Percentiles rank a stretch among this genome's conserved stretches.
Evolutionary conservation across 2,329 filamentous ascomycete species (phyloP).

Genomic region (Cytospora piceicola): DNA sequence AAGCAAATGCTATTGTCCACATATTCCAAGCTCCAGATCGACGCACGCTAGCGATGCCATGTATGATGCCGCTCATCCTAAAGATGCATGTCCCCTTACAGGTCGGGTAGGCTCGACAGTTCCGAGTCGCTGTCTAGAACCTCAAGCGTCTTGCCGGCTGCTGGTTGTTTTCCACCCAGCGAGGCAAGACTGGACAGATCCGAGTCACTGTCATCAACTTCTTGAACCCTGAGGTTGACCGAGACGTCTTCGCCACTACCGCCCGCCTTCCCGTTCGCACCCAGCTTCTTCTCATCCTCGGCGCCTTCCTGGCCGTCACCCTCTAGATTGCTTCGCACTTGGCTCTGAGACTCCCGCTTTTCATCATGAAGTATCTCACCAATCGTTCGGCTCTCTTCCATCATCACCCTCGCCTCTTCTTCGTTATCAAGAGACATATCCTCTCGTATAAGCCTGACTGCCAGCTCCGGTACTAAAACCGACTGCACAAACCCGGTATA

Average conservation of each 20-base stretch:
- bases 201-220: slow-evolving; percentile 21
- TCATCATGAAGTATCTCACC: slow-evolving; percentile 72
- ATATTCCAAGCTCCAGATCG: background rate
- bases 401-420: slow-evolving; percentile 54
- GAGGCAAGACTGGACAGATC: slow-evolving; percentile 18
- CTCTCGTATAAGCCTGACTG: slow-evolving; percentile 58
- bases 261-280: slow-evolving; percentile 36
- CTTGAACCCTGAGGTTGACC: slow-evolving; percentile 18
- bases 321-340: slow-evolving; percentile 20
- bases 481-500: slow-evolving; percentile 71
- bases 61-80: background rate
- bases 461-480: slow-evolving; percentile 76
- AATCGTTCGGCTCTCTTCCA: slow-evolving; percentile 68
- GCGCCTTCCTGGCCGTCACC: slow-evolving; percentile 35
- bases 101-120: slow-evolving; percentile 15
- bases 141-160: background rate
- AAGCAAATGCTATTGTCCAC: background rate
- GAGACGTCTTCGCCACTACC: slow-evolving; percentile 7
- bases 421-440: slow-evolving; percentile 52
- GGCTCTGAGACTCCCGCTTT: slow-evolving; percentile 51
- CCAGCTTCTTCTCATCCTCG: slow-evolving; percentile 16
- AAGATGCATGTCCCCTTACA: background rate
- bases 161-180: background rate
- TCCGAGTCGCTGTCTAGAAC: slow-evolving; percentile 18
- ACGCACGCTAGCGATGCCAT: background rate